Percentiles rank a stretch among this genome's conserved stretches.
phyloP scores from a whole-genome alignment of 1,284 basidiomycete species.

The Microbotryomycetes sp. region DNA sequence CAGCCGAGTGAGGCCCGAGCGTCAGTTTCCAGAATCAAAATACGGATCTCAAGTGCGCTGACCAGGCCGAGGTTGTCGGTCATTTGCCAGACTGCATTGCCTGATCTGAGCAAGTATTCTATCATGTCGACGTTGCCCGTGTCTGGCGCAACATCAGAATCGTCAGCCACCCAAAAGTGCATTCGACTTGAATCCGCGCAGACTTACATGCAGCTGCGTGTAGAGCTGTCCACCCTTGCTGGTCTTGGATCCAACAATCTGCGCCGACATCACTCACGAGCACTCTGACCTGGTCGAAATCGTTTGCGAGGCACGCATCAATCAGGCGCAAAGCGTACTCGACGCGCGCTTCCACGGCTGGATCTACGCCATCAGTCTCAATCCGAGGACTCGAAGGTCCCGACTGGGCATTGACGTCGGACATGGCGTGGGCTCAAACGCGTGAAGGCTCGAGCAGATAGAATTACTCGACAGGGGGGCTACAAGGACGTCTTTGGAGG shows the following conservation, averaged over 20 bases:
- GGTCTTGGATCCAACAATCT: slow-evolving; percentile 86
- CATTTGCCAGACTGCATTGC: slow-evolving; percentile 81
- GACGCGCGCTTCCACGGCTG: neutral
- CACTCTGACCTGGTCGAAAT: neutral
- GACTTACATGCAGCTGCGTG: slow-evolving; percentile 66
- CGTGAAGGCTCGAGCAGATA: too few species aligned
- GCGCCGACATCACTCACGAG: slow-evolving; percentile 47
- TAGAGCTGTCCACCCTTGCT: slow-evolving; percentile 70
- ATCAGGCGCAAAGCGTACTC: slow-evolving; percentile 11
- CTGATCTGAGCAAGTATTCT: slow-evolving; percentile 62
- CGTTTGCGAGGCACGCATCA: slow-evolving; percentile 11
- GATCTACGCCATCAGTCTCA: neutral
- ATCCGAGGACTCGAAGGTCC: too few species aligned
- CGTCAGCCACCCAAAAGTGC: too few species aligned
- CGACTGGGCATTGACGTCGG: too few species aligned
- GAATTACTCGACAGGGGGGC: too few species aligned
- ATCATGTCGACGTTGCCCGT: slow-evolving; percentile 46
- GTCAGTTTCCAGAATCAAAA: neutral
- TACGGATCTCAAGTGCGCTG: slow-evolving; percentile 2
- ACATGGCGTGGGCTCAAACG: too few species aligned
- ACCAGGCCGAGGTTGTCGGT: slow-evolving; percentile 33
- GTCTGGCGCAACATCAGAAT: slow-evolving; percentile 4
- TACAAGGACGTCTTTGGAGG: too few species aligned
- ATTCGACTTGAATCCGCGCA: neutral
- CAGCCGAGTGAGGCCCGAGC: slow-evolving; percentile 43